Base-by-base conservation (phyloP, 2,329 filamentous ascomycete genomes). In the Neofusicoccum ribis region DNA sequence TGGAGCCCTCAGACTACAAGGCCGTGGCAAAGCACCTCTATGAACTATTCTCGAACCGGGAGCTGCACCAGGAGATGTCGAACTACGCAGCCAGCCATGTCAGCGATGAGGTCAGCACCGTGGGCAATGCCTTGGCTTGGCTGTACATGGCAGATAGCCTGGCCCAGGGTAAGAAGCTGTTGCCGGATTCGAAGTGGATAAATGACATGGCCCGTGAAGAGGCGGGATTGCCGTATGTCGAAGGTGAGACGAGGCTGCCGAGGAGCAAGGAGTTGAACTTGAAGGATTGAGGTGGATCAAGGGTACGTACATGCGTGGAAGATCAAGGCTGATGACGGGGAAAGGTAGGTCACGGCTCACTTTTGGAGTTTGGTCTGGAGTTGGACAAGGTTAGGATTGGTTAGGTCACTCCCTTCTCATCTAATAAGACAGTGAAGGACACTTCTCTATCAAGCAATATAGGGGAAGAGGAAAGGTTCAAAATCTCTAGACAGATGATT, bases 41-140 rank as follows among this genome's bases (percentile, higher is more conserved):
- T 68, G 77, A 88, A 1, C 81, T 94, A 2, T 91, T 89, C 77
- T 88, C 84, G 0, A 82, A 93, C 69, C 73, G 85, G 2, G 82
- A 85, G 17, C 81, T 91, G 20, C 91, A 92, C 75, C 76, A 84
- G n/a, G 80, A 80, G 65, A 92, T 93, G 88, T 86, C 85, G 69
- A 69, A 83, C 7, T 89, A 85, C 68, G 91, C 91, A 0, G 79
- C 79, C 43, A 81, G 76, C 0, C 86, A 90, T 66, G 90, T 95
- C 14, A 92, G 88, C 67, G 91, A 95, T 72, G 91, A 95, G 74
- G 90, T 94, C 1, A 87, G 89, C 67, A 95, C 91, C 0, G 90
- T 93, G 0, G 91, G 91, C 0, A 93, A 93, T 74, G 88, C 89
- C 1, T 79, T 94, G 12, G 83, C 81, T 23, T 95, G 91, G 91